Evolutionary conservation across 495 filamentous ascomycete species (phyloP).

Genomic region (Trichocladium uniseriatum): DNA sequence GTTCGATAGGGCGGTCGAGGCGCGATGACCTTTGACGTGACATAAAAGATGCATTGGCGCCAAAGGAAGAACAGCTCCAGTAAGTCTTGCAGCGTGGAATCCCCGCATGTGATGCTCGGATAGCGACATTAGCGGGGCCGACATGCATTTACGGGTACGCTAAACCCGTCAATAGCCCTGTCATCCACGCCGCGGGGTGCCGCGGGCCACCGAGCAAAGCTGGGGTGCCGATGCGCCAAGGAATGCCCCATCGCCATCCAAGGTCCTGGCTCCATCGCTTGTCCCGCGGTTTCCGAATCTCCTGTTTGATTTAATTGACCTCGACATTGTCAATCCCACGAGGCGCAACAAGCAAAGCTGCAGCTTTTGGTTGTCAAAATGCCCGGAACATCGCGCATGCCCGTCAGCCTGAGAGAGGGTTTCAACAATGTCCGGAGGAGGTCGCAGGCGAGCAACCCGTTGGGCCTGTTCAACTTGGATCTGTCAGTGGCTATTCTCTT

Average conservation of each 20-base stretch:
- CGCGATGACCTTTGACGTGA: background rate
- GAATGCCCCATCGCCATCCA: background rate
- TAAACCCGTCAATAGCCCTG: background rate
- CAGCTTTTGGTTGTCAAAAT: conserved; percentile 26
- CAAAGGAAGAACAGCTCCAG: background rate
- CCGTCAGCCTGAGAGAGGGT: conserved; percentile 55
- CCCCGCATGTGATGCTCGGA: conserved; percentile 18
- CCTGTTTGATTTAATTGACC: background rate
- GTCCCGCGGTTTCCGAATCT: conserved; percentile 2
- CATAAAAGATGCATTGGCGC: conserved; percentile 1
- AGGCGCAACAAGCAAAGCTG: background rate
- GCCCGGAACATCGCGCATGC: conserved; percentile 58
- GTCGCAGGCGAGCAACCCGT: conserved; percentile 45
- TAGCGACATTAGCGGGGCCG: background rate
- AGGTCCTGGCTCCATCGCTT: background rate
- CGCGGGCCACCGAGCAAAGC: background rate
- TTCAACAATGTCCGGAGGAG: conserved; percentile 47
- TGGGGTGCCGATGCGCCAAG: no score
- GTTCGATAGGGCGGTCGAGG: background rate
- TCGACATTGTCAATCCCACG: background rate
- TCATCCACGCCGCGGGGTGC: conserved; percentile 1
- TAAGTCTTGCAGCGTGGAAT: background rate
- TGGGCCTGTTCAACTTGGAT: conserved; percentile 64
- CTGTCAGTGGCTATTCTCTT: conserved; percentile 48
- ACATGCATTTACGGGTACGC: background rate